Percentiles rank a stretch among this genome's conserved stretches.
These are phyloP conservation scores for Orbilia javanica DNA, from an alignment of 2,329 filamentous ascomycete species.

Conservation along the genomic window DNA sequence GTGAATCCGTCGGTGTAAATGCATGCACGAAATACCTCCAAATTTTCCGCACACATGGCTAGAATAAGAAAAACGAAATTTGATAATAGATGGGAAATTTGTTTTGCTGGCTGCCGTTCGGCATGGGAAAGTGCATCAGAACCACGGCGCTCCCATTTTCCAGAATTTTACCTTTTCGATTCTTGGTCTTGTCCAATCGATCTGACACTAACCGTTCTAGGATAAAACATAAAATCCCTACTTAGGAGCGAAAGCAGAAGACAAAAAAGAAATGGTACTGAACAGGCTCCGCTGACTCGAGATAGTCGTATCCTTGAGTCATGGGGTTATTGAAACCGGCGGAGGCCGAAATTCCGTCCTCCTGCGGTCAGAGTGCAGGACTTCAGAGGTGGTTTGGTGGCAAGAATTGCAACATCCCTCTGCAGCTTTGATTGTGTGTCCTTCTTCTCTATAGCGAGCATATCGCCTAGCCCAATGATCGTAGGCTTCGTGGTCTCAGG, in stretches of 20 bases:
- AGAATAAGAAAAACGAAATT: slow-evolving; percentile 37
- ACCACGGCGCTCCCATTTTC: slow-evolving; percentile 19
- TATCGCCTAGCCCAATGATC: neutral
- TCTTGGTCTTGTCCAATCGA: neutral
- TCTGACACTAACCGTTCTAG: slow-evolving; percentile 24
- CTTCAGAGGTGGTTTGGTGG: slow-evolving; percentile 17
- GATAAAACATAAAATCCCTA: slow-evolving; percentile 8
- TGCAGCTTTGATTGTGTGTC: slow-evolving; percentile 13
- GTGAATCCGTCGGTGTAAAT: neutral
- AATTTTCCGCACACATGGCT: slow-evolving; percentile 36
- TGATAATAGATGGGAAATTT: slow-evolving; percentile 6
- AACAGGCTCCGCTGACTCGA: slow-evolving; percentile 22
- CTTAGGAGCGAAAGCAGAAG: neutral
- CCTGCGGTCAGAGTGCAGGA: neutral
- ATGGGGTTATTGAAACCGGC: slow-evolving; percentile 15
- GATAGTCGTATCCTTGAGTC: slow-evolving; percentile 22
- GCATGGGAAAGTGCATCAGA: slow-evolving; percentile 25
- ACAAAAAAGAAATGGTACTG: slow-evolving; percentile 6
- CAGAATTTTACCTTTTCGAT: slow-evolving; percentile 18
- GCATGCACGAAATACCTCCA: slow-evolving; percentile 26
- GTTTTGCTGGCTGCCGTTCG: neutral
- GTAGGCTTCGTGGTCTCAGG: slow-evolving; percentile 17
- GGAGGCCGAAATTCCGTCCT: slow-evolving; percentile 23
- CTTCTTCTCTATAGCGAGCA: slow-evolving; percentile 29
- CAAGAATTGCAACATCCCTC: slow-evolving; percentile 40